Conservation (phyloP, 2,329 filamentous ascomycete species). For the Fusarium piperis region DNA sequence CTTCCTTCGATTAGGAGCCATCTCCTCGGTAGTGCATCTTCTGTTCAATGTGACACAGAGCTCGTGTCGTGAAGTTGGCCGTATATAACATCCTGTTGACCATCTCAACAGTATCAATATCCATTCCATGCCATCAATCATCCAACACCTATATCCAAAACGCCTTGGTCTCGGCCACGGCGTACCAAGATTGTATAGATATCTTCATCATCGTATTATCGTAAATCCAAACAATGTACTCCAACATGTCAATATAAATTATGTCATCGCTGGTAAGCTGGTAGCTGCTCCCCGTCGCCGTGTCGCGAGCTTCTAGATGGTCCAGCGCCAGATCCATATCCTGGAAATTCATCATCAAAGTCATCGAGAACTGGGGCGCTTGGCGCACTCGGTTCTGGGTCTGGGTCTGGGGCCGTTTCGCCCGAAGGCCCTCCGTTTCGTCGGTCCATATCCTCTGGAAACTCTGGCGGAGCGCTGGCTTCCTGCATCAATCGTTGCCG, state of each 20-base stretch:
- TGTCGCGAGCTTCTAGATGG: conserved; percentile 33
- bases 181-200: conserved; percentile 19
- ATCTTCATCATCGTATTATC: conserved; percentile 15
- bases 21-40: neutral
- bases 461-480: conserved; percentile 70
- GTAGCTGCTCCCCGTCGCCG: conserved; percentile 48
- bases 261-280: conserved; percentile 52
- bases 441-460: conserved; percentile 62
- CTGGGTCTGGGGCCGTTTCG: conserved; percentile 30
- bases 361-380: conserved; percentile 68
- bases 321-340: conserved; percentile 41
- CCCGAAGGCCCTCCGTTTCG: conserved; percentile 44
- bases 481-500: conserved; percentile 70
- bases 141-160: conserved; percentile 28
- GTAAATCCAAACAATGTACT: conserved; percentile 21
- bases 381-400: conserved; percentile 63
- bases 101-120: conserved; percentile 1
- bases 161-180: conserved; percentile 16
- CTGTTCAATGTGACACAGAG: neutral
- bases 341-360: conserved; percentile 61
- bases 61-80: neutral
- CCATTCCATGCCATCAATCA: conserved; percentile 23
- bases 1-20: neutral
- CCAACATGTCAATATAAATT: neutral
- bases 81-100: conserved; percentile 1